A percentile compares a stretch with the other conserved stretches of the same genome.
phyloP scores from a whole-genome alignment of 495 filamentous ascomycete species.

The Aspergillus saccharolyticus region DNA sequence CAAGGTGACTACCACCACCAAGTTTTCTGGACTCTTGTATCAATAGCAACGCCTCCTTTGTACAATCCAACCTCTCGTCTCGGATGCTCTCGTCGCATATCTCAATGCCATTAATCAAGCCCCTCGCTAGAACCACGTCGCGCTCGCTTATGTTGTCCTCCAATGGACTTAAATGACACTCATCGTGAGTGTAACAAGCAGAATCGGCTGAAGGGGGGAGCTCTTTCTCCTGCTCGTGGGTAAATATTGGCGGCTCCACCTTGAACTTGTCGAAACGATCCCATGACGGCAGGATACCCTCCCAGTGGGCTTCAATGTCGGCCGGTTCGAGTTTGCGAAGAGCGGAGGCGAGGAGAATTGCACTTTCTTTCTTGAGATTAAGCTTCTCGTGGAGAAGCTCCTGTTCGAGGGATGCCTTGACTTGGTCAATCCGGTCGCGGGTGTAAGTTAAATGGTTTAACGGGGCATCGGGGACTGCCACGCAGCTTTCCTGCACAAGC shows the following conservation, averaged over 20 bases:
- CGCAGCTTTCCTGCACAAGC: constrained; percentile 7
- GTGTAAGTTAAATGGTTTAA: not conserved
- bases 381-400: constrained; percentile 17
- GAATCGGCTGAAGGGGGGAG: constrained; percentile 10
- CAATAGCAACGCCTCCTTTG: constrained; percentile 15
- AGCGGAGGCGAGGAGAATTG: constrained; percentile 21
- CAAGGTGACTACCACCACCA: not conserved
- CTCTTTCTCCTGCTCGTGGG: constrained; percentile 45
- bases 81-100: constrained; percentile 19
- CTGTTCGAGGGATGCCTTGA: constrained; percentile 8
- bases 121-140: constrained; percentile 24
- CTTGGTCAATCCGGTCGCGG: not conserved
- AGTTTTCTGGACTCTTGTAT: constrained; percentile 11
- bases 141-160: constrained; percentile 21
- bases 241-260: constrained; percentile 48
- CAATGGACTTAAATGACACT: constrained; percentile 22
- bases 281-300: constrained; percentile 28
- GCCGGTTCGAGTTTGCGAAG: constrained; percentile 7
- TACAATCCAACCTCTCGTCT: constrained; percentile 18
- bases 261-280: constrained; percentile 31
- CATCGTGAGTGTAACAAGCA: constrained; percentile 1
- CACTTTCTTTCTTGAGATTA: constrained; percentile 18
- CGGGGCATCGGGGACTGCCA: not conserved
- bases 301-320: constrained; percentile 11
- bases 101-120: constrained; percentile 26